A percentile compares a stretch with the other conserved stretches of the same genome.
Evolutionary conservation across 331 rosid genomes (phyloP).

Genomic region (Quercus lobata): DNA sequence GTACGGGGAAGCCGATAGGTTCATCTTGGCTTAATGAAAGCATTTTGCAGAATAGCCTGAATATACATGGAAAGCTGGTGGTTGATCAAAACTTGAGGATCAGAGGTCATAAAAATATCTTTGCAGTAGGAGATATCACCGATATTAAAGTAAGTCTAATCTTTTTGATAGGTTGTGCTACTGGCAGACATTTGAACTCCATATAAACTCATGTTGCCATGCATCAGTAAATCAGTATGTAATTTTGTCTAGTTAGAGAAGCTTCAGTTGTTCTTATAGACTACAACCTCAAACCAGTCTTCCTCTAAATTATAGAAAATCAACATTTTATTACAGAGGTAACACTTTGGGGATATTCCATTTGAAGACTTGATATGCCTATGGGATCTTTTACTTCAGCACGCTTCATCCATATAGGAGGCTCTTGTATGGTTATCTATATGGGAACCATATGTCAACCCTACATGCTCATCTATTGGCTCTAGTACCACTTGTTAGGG

Average conservation of each 20-base stretch:
- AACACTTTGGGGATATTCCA: no score
- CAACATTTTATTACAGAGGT: neutral
- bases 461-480: no score
- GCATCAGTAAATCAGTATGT: neutral
- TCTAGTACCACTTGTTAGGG: no score
- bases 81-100: conserved; percentile 40
- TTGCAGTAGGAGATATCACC: conserved; percentile 46
- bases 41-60: conserved; percentile 22
- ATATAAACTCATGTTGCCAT: neutral
- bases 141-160: conserved; percentile 23
- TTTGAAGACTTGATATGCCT: no score
- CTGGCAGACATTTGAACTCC: neutral
- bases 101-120: conserved; percentile 35
- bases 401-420: no score
- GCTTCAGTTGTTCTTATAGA: neutral
- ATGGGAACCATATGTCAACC: no score
- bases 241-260: neutral
- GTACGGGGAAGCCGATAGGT: conserved; percentile 24
- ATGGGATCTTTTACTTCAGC: no score
- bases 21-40: conserved; percentile 36
- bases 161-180: neutral
- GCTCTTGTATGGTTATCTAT: no score
- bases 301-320: neutral
- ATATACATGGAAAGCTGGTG: conserved; percentile 29
- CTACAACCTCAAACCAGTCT: neutral